These are phyloP conservation scores for Brassica hybrid DNA, from an alignment of 441 rosid species.

Conservation along the genomic window DNA sequence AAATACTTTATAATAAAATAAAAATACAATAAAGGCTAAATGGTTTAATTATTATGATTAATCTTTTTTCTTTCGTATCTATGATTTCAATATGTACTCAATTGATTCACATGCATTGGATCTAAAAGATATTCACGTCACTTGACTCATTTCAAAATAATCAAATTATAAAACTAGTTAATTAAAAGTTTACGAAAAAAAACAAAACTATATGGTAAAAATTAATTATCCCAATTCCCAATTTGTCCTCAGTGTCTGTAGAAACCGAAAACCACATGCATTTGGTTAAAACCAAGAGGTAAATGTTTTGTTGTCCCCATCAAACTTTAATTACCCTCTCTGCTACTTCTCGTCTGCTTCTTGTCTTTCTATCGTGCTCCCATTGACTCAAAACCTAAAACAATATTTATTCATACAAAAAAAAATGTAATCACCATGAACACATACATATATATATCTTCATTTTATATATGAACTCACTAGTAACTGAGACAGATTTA, in stretches of 20 bases:
- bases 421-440: slow-evolving; percentile 29
- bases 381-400: slow-evolving; percentile 25
- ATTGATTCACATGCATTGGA: not conserved
- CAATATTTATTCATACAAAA: slow-evolving; percentile 1
- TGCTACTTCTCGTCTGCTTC: too few relatives aligned
- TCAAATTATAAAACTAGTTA: not conserved
- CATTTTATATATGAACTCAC: slow-evolving; percentile 19
- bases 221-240: slow-evolving; percentile 23
- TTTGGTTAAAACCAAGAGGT: slow-evolving; percentile 41
- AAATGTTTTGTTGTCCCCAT: slow-evolving; percentile 41
- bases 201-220: not conserved
- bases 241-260: slow-evolving; percentile 32
- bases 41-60: not conserved
- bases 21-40: not conserved
- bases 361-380: slow-evolving; percentile 1
- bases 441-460: not conserved
- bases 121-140: not conserved
- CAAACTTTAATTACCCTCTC: slow-evolving; percentile 35
- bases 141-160: slow-evolving; percentile 5
- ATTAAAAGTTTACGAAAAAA: not conserved
- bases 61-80: not conserved
- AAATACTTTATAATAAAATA: slow-evolving; percentile 15
- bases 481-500: slow-evolving; percentile 11
- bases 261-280: slow-evolving; percentile 41
- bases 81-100: not conserved